Evolutionary conservation across 805 yeast genomes (phyloP), one percentile per base, ranked within the genome.

Genomic region (Starmerella roubikii): DNA sequence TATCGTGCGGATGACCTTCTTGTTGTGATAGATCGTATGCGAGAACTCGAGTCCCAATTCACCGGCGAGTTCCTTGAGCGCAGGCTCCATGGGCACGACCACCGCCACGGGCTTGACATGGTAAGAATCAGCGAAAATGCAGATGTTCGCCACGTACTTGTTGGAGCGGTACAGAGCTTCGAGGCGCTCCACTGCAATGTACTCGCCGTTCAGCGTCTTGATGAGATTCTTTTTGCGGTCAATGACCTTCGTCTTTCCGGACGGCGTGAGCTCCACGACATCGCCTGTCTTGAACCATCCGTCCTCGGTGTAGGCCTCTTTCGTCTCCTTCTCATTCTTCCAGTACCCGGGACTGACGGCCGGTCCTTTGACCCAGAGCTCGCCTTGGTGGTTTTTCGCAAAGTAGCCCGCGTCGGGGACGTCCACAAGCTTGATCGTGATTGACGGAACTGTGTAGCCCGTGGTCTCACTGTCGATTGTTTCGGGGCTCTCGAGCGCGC

Each of bases 281-380:
- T 91, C 98, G 61, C 98, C 98, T 25, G 97, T 91, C 57, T 67
- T 71, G 68, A 91, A 91, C 96, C 96, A 91, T 19, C 86, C 93
- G 52, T 81, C 86, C 44, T 78, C 80, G 38, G 75, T 68, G 54
- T 80, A 75, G 1, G 93, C 82, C 16, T 61, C 73, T 34, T 66
- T 60, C 16, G 95, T 88, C 63, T 86, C 97, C 56, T 74, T 67
- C 42, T 73, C 76, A 60, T 88, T 86, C 60, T 76, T 72, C 66
- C 69, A 91, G 64, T 91, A 91, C 54, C 81, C 85, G 22, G 70
- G 64, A 26, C 77, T 67, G 35, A 91, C 79, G 34, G 79, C 67
- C 20, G 65, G 71, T 54, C 97, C 97, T 49, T 66, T 65, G 52
- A 91, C 69, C 61, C 77, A 74, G 46, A 91, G 69, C 64, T 91